Base-by-base conservation (phyloP, 2,329 filamentous ascomycete species). In the Zasmidium angulare region DNA sequence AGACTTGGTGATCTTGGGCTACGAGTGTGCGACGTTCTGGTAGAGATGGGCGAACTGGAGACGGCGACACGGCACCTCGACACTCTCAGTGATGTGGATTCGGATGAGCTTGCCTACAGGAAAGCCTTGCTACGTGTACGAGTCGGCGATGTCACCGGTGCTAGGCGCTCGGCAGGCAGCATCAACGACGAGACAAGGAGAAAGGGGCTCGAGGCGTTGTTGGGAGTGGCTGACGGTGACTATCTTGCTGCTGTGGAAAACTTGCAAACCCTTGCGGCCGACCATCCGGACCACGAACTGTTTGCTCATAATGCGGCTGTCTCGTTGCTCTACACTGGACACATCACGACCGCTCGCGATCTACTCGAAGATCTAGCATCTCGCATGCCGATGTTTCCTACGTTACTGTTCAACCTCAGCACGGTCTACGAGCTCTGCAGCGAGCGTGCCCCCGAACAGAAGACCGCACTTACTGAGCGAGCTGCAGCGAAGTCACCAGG, bases 361-460 rank as follows among this genome's bases (percentile, higher is more conserved):
- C 75, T 90, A 0, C 78, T 97, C 2, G 88, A 93, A 68, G 75
- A 77, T 0, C 76, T 96, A 11, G 79, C 92, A 0, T 80, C 85
- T 2, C 73, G 79, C 0, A 84, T 86, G 1, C 79, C 85, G 46
- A 84, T 86, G 0, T 97, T 93, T 59, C 87, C 90, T 63, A 90
- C 90, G 0, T 77, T 96, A 1, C 84, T 96, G 0, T 96, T 97
- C 76, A 98, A 98, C 72, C 76, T 99, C 12, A 86, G 88, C 11
- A 98, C 93, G 0, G 85, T 96, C 68, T 98, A 96, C 72, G 95
- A 98, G 75, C 82, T 98, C 7, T 95, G 90, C 72, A 93, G 90
- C 0, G 93, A 98, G 68, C 83, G 84, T 62, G 85, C 90, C 46
- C 80, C 84, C 51, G 82, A 82, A 12, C 75, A 89, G 67, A 98